Percentiles rank a stretch among this genome's conserved stretches.
Conservation (phyloP, 2,329 filamentous ascomycete genomes). For the Sporothrix schenckii region DNA sequence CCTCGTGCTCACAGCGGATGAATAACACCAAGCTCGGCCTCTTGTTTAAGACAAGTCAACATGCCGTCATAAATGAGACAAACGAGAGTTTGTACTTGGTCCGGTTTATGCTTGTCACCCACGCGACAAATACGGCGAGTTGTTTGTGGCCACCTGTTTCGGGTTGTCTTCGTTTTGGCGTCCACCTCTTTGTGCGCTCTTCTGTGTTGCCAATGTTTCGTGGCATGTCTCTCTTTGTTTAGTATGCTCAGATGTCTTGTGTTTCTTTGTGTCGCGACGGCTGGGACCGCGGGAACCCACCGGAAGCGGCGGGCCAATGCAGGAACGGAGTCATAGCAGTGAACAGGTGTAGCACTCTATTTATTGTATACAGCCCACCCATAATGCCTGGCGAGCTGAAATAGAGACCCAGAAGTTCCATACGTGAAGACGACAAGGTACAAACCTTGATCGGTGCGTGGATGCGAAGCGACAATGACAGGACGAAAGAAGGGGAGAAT, state of each 20-base stretch:
- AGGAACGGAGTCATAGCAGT: constrained; percentile 18
- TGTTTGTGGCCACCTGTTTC: background rate
- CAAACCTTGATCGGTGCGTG: background rate
- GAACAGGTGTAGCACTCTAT: too few relatives aligned
- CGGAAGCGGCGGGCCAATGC: constrained; percentile 26
- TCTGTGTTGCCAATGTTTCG: background rate
- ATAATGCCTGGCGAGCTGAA: constrained; percentile 3
- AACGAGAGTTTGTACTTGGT: background rate
- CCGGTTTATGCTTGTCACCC: constrained; percentile 24
- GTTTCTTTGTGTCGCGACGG: constrained; percentile 21
- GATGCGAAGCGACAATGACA: background rate
- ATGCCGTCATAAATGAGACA: constrained; percentile 20
- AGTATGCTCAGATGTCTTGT: background rate
- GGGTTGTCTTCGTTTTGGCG: background rate
- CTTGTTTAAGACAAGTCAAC: background rate
- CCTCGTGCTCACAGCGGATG: background rate
- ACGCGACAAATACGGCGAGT: constrained; percentile 6
- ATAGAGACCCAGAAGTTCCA: background rate
- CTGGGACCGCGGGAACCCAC: constrained; percentile 17
- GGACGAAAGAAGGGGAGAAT: background rate
- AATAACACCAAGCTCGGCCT: background rate
- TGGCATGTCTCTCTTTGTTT: background rate
- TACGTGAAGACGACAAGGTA: background rate
- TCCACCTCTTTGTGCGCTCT: background rate
- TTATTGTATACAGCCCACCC: background rate